Base-by-base conservation (phyloP, 148 eudicot genomes). In the Amaranthus hypochondriacus region DNA sequence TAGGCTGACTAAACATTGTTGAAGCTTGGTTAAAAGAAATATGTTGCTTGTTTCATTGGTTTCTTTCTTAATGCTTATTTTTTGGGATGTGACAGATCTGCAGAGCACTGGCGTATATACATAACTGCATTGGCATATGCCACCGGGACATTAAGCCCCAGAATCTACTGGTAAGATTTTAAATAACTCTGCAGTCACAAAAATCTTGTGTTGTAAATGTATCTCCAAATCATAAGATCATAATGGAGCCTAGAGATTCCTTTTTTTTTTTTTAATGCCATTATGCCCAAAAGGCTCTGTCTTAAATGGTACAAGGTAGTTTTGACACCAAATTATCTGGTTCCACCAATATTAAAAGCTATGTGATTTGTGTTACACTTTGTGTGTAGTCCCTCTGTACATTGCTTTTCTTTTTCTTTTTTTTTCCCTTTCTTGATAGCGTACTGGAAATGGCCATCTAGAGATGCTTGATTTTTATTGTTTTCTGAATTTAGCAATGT, bases 91-190 rank as follows among this genome's bases (percentile, higher is more conserved):
- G 13, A 28, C 56, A 93, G 98, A 93, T 93, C 68, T 93, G 96
- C 89, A 85, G 98, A 77, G 98, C 98, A 58, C 87, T 93, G 76
- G 94, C 90, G 4, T 93, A 90, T 70, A 84, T 87, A 56, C 98
- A 93, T 77, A 93, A 93, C 75, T 85, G 92, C 75, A 85, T 90
- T 75, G 98, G 93, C 61, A 90, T 93, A 52, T 93, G 98, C 72
- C 98, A 93, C 79, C 96, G 98, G 75, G 98, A 93, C 79, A 93
- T 93, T 67, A 93, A 93, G 84, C 98, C 98, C 68, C 98, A 93
- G 68, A 93, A 93, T 83, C 78, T 93, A 79, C 89, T 93, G 78
- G 96, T 93, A 84, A 86, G 87, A 60, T 76, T 76, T 66, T 59
- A 42, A 62, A 28, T 5, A 71, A 42, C 18, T 68, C 70, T 71